Percentiles rank a stretch among this genome's conserved stretches.
Evolutionary conservation across 352 stramenopile species (phyloP).

Genomic region (Pythium rishiriense): DNA sequence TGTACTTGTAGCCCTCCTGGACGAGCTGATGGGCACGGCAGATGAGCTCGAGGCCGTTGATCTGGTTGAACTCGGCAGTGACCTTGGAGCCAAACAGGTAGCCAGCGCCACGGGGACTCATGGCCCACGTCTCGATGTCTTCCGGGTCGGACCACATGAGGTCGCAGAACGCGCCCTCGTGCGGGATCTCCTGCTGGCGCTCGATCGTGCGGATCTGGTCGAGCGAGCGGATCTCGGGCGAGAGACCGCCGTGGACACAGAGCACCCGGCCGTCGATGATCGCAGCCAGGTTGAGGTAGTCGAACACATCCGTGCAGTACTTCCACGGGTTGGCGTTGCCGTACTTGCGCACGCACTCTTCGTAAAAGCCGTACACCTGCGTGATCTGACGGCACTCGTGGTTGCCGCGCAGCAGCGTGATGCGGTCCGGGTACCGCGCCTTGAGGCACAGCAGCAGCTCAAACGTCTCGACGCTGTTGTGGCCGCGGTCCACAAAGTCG

Average conservation of each 20-base stretch:
- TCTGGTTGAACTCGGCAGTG: conserved; percentile 98
- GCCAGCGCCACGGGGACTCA: conserved; percentile 96
- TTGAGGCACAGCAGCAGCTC: conserved; percentile 98
- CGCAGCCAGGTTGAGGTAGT: conserved; percentile 97
- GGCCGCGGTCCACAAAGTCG: conserved; percentile 99
- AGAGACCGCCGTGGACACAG: conserved; percentile 99
- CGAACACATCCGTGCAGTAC: conserved; percentile 99
- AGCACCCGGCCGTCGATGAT: conserved; percentile 99
- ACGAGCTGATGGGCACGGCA: conserved; percentile 98
- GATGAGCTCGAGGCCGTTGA: conserved; percentile 98
- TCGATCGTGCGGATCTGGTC: conserved; percentile 92
- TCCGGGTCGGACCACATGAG: conserved; percentile 94
- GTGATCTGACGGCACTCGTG: conserved; percentile 99
- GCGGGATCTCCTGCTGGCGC: conserved; percentile 98
- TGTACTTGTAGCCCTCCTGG: conserved; percentile 91
- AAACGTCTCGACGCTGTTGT: conserved; percentile 99
- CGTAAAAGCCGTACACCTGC: conserved; percentile 99
- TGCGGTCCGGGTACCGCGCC: conserved; percentile 97
- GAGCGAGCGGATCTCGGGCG: conserved; percentile 88
- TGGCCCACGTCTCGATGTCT: conserved; percentile 97
- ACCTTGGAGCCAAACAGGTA: conserved; percentile 99
- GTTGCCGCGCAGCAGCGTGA: conserved; percentile 99
- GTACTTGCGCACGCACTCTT: conserved; percentile 98
- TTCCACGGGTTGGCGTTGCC: conserved; percentile 98
- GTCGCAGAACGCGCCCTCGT: conserved; percentile 99